Base-by-base conservation (phyloP, 148 eudicot species). In the Chenopodium quinoa region DNA sequence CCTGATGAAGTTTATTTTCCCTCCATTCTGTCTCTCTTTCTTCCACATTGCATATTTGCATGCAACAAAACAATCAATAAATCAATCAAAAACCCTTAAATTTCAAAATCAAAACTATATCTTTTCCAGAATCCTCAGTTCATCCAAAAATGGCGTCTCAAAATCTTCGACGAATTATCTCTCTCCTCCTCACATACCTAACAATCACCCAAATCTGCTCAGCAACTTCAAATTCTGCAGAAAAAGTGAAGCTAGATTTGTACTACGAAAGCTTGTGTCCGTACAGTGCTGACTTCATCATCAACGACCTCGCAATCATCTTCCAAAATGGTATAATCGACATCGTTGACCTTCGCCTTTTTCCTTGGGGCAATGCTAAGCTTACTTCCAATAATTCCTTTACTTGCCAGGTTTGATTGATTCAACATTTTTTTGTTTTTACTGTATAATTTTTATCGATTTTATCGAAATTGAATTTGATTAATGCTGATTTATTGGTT, bases 281-380 rank as follows among this genome's bases (percentile, higher is more conserved):
- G 9, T 83, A 79, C 75, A 78, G 93, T 71, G 91, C 88, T 64
- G 71, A 86, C 32, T 93, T 93, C 85, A 79, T 92, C 37, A 75
- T 88, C 74, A 84, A 91, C 52, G 71, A 84, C 50, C 77, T 90
- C 11, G 74, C 82, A 52, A 58, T 78, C 71, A 86, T 91, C 16
- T 90, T 90, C 78, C 32, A 81, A 3, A 82, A 90, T 50, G 93
- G 87, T 2, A 29, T 93, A 48, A 89, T 89, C 40, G 86, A 84
- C 77, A 75, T 90, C 47, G 88, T 89, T 67, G 90, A 88, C 86
- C 91, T 92, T 82, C 83, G 80, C 50, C 90, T 92, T 64, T 86
- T 82, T 44, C 97, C 97, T n/a, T 92, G 93, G 91, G 93, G 97
- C 76, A 93, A 92, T 86, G 91, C 94, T 65, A 86, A 80, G 84